A percentile compares a stretch with the other conserved stretches of the same genome.
Evolutionary conservation across 1,284 basidiomycete genomes (phyloP).

Genomic region (Phlebopus sp.): DNA sequence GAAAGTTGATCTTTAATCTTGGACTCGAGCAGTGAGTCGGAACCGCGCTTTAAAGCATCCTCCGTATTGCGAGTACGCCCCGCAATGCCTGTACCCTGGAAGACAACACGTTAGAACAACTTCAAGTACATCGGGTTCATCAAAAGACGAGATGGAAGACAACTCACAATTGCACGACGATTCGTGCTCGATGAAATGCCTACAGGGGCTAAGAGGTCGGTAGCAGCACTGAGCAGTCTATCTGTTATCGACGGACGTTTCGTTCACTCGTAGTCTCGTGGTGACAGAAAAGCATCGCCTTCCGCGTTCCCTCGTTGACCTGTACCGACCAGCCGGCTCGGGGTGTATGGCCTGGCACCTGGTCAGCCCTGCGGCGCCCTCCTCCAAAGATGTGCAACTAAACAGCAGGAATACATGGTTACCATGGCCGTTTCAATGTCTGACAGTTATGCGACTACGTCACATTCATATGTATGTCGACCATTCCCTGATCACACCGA

Average conservation of each 20-base stretch:
- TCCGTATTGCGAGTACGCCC: conserved; percentile 64
- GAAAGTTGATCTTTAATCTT: conserved; percentile 77
- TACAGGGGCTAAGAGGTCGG: too few relatives aligned
- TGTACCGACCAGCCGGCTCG: not conserved
- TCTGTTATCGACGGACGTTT: too few relatives aligned
- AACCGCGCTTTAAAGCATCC: conserved; percentile 79
- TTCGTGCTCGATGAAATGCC: too few relatives aligned
- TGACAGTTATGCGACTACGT: conserved; percentile 6
- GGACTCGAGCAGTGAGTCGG: conserved; percentile 84
- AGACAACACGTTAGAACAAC: conserved; percentile 10
- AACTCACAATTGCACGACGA: conserved; percentile 72
- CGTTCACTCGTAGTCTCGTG: too few relatives aligned
- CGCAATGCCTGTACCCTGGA: conserved; percentile 62
- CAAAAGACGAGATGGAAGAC: conserved; percentile 17
- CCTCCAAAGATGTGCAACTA: too few relatives aligned
- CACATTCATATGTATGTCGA: too few relatives aligned
- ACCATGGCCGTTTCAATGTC: conserved; percentile 14
- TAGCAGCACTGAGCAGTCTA: too few relatives aligned
- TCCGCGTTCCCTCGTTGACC: too few relatives aligned
- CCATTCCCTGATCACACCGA: conserved; percentile 7
- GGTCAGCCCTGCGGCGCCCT: conserved; percentile 1
- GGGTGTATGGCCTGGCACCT: not conserved
- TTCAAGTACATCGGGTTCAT: too few relatives aligned
- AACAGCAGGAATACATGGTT: conserved; percentile 3
- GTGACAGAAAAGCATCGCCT: too few relatives aligned